These are phyloP conservation scores for Hydrangea macrophylla DNA, from an alignment of 148 eudicot species.

Conservation along the genomic window DNA sequence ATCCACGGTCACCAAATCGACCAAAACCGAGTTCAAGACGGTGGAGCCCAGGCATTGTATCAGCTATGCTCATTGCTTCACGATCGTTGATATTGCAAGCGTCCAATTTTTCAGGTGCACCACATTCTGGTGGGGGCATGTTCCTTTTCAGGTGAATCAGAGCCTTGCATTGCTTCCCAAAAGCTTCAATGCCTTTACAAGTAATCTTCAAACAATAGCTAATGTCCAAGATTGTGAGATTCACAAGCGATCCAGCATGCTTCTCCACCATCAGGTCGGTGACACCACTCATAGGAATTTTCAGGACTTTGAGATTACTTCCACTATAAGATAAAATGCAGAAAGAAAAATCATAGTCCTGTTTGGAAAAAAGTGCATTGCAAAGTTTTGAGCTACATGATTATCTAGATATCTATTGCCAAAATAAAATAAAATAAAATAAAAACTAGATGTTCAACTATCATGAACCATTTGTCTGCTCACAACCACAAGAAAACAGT, in stretches of 20 bases:
- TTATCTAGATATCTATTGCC: not conserved
- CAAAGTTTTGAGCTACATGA: not conserved
- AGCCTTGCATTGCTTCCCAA: conserved; percentile 25
- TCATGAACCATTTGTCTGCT: not conserved
- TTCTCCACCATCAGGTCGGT: conserved; percentile 23
- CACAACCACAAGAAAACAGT: too few species aligned
- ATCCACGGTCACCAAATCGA: conserved; percentile 16
- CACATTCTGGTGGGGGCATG: conserved; percentile 21
- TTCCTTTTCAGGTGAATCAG: conserved; percentile 24
- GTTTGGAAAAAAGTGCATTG: not conserved
- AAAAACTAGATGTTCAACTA: not conserved
- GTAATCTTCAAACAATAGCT: conserved; percentile 24
- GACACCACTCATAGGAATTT: conserved; percentile 21
- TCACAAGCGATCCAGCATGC: conserved; percentile 20
- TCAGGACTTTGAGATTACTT: conserved; percentile 25
- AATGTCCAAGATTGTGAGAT: conserved; percentile 21
- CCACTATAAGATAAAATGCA: conserved; percentile 5
- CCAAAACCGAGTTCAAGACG: conserved; percentile 19
- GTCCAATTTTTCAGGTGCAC: not conserved
- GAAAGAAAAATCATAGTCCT: not conserved
- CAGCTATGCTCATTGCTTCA: conserved; percentile 20
- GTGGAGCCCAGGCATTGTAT: conserved; percentile 20
- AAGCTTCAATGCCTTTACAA: conserved; percentile 20
- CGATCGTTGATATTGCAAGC: conserved; percentile 5
- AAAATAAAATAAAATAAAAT: not conserved